Conservation (phyloP, 2,329 filamentous ascomycete species). For the Diplocarpon rosae region DNA sequence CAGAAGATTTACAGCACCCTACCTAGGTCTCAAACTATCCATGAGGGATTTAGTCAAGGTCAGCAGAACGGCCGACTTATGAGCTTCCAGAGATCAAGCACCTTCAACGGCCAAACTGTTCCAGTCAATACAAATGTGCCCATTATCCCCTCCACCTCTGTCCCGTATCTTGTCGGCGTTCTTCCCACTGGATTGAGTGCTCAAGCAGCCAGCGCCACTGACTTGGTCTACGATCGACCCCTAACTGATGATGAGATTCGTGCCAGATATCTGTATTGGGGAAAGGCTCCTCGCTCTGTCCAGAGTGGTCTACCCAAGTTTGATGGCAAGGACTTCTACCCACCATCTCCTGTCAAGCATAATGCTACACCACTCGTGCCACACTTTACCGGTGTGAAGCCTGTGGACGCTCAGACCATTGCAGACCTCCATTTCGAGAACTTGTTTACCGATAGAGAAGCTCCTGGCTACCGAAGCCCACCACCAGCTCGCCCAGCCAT, state of each 20-base stretch:
- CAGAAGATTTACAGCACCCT: conserved; percentile 4
- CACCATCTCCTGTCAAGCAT: conserved; percentile 40
- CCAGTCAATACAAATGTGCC: background rate
- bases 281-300: conserved; percentile 39
- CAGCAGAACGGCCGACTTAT: background rate
- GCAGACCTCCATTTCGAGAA: conserved; percentile 1
- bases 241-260: conserved; percentile 47
- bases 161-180: conserved; percentile 45
- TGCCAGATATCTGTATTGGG: conserved; percentile 51
- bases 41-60: conserved; percentile 3
- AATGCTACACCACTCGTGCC: background rate
- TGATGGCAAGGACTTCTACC: conserved; percentile 55
- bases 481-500: conserved; percentile 1
- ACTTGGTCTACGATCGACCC: conserved; percentile 45
- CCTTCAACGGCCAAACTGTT: conserved; percentile 10
- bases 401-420: background rate
- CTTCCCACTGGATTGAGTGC: conserved; percentile 35
- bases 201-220: conserved; percentile 33
- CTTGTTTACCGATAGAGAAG: conserved; percentile 10
- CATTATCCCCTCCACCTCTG: background rate
- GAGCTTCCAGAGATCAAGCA: conserved; percentile 12
- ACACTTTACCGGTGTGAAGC: background rate
- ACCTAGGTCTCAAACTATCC: conserved; percentile 10
- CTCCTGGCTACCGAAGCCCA: conserved; percentile 12
- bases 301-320: conserved; percentile 47